Percentiles rank a stretch among this genome's conserved stretches.
Conservation (phyloP, 2,329 filamentous ascomycete genomes). For the Paramyrothecium roridum region DNA sequence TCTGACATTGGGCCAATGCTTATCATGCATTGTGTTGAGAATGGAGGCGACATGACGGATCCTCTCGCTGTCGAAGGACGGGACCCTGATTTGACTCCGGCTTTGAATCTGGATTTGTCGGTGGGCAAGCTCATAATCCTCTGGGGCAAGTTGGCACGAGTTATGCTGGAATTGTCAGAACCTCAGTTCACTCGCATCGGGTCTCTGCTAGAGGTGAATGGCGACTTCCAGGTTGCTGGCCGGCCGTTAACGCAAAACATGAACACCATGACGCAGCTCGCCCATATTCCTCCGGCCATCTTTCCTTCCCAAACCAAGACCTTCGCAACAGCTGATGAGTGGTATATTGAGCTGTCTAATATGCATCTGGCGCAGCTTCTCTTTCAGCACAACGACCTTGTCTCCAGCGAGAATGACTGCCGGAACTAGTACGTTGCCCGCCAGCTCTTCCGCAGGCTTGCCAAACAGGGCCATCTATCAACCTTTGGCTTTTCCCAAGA, state of each 20-base stretch:
- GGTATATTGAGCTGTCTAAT: constrained; percentile 33
- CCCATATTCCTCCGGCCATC: constrained; percentile 16
- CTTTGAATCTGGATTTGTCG: constrained; percentile 20
- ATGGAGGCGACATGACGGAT: constrained; percentile 12
- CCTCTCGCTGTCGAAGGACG: constrained; percentile 12
- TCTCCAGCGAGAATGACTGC: constrained; percentile 32
- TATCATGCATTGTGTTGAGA: constrained; percentile 13
- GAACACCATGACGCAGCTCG: constrained; percentile 30
- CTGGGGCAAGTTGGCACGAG: constrained; percentile 33
- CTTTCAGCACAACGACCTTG: constrained; percentile 37
- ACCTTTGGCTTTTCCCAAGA: constrained; percentile 23
- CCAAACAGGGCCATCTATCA: constrained; percentile 19
- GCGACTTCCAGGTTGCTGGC: constrained; percentile 19
- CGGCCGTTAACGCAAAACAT: constrained; percentile 38
- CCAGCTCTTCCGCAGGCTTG: constrained; percentile 33
- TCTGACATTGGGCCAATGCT: constrained; percentile 15
- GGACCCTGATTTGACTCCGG: constrained; percentile 11
- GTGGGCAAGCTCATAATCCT: constrained; percentile 23
- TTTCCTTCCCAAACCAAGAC: constrained; percentile 16
- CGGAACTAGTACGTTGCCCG: constrained; percentile 39
- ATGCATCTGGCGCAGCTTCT: constrained; percentile 36
- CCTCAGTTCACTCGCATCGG: constrained; percentile 33
- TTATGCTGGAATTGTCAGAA: constrained; percentile 33
- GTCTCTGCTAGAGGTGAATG: constrained; percentile 23
- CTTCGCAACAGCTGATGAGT: constrained; percentile 27